Base-by-base conservation (phyloP, 257 asterid genomes). In the Ilex asprella region DNA sequence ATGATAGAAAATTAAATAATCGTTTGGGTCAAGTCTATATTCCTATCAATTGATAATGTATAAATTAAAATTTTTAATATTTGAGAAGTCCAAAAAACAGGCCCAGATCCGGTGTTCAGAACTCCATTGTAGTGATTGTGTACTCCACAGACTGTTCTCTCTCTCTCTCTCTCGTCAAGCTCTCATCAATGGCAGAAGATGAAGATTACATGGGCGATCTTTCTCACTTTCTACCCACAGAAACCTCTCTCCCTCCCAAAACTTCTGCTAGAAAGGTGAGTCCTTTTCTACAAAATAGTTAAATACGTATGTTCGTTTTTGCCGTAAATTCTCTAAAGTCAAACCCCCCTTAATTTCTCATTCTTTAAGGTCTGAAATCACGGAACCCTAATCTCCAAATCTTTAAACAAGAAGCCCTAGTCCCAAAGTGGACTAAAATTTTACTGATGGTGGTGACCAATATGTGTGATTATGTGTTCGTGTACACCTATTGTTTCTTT, bases 131-230 rank as follows among this genome's bases (percentile, higher is more conserved):
- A 41, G 47, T 41, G 12, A 1, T 1, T 1, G 47, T 7, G 47
- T 11, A 41, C 12, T 11, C 12, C 10, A 41, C 1, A 41, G 47
- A 41, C 7, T 41, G 10, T 11, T 11, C 12, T 41, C 10, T 11
- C 12, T 11, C 12, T 41, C 12, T 11, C 12, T 41, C 12, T 41
- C 47, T 41, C 13, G 62, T 16, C 71, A 21, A 29, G 2, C 51
- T 43, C 44, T 16, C 10, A 50, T 14, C 41, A 69, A 79, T 79
- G 86, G 84, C 78, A 68, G 83, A 67, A 51, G 91, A 84, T 2
- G 94, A 87, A 7, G 96, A 91, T 78, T 92, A 86, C 78, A 85
- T 92, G 97, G 97, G 95, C 32, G 97, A 92, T 75, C 89, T 92
- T 64, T 86, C 95, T 66, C 91, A 64, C 21, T 92, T 92, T 66